Conservation (phyloP, 768 basidiomycete species). For the Pilatotrama ljubarskyi region DNA sequence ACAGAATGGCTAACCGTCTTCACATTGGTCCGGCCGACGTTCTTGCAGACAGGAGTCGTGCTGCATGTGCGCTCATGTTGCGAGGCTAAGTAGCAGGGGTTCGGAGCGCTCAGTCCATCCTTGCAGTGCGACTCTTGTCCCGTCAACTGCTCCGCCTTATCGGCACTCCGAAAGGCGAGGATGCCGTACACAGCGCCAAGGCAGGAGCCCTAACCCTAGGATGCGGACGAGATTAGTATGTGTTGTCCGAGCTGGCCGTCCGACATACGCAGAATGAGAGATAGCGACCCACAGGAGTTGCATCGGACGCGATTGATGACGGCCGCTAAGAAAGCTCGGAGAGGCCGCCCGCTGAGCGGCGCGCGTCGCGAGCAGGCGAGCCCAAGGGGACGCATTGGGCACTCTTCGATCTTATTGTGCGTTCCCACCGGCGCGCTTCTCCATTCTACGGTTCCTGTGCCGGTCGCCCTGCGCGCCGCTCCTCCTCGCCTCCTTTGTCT, state of each 20-base stretch:
- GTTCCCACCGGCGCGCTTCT: conserved; percentile 21
- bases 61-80: neutral
- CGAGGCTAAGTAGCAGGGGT: neutral
- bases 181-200: conserved; percentile 12
- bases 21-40: conserved; percentile 1
- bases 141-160: conserved; percentile 9
- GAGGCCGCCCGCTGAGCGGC: conserved; percentile 3
- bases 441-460: conserved; percentile 24
- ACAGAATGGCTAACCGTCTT: neutral
- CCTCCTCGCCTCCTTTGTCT: conserved; percentile 18
- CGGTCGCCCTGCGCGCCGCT: conserved; percentile 10
- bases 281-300: conserved; percentile 9
- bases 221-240: conserved; percentile 11
- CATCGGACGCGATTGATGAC: conserved; percentile 16
- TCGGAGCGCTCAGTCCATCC: conserved; percentile 3
- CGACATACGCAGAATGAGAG: conserved; percentile 4
- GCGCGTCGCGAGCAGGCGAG: conserved; percentile 13
- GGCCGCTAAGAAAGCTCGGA: neutral
- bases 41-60: neutral
- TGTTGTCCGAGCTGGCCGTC: conserved; percentile 1
- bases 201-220: conserved; percentile 15
- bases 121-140: neutral
- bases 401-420: conserved; percentile 10
- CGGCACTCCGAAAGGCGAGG: neutral
- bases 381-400: conserved; percentile 18